Evolutionary conservation across 2,329 filamentous ascomycete genomes (phyloP), one percentile per base, ranked within the genome.

Genomic region (Fragosphaeria purpurea): DNA sequence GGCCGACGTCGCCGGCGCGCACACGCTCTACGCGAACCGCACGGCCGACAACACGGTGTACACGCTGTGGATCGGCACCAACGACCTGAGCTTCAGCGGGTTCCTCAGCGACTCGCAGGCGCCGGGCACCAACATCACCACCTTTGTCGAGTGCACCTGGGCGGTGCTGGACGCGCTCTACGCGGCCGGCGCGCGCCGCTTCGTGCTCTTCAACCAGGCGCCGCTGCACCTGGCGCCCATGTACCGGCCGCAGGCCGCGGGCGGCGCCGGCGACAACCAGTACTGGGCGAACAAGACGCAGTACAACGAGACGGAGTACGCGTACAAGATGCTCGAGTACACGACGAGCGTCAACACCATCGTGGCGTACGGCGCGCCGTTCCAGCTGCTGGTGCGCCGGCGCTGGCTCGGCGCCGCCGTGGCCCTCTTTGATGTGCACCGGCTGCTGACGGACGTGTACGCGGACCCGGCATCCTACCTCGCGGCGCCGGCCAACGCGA

Each of bases 11-110:
- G 50, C 52, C 22, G 61, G 62, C 4, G 70, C 64, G 48, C 62
- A 66, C 51, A 62, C 67, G 2, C 62, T 77, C 5, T 76, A 72
- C 55, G 63, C 65, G 0, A 59, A 70, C 55, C 65, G 72, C 44
- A 72, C 70, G 2, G 58, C 73, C 2, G 66, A 76, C 34, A 80
- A 82, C 55, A 87, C 85, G 0, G 80, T 87, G 3, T 90, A 88
- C 60, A 74, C 80, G 1, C 75, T 90, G 47, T 90, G 84, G 84
- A 88, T 90, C 58, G 86, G 86, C 4, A 89, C 85, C 31, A 91
- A 91, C 61, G 86, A 93, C 60, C 69, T 91, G 8, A 85, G 86
- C 30, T 72, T 70, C 51, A 65, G 72, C 47, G 83, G 76, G 7
- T 84, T 89, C 60, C 63, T 90, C 35, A 79, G 75, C 5, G 83